phyloP scores from a whole-genome alignment of 2,329 filamentous ascomycete species.

The Remersonia thermophila region DNA sequence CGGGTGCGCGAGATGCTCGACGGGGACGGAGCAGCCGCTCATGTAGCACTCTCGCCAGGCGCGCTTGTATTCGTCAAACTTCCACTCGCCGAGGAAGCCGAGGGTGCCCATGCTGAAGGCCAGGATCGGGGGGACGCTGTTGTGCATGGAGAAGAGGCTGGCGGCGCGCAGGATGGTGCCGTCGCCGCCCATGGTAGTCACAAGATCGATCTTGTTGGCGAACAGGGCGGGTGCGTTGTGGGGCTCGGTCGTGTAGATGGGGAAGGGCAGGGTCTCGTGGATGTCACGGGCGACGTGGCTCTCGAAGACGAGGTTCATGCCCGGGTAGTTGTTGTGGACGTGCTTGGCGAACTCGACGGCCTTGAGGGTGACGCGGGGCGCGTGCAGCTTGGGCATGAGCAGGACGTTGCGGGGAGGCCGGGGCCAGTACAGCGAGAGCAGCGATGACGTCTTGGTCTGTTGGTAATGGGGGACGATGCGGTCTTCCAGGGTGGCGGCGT shows the following conservation, averaged over 20 bases:
- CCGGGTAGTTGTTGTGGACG: slow-evolving; percentile 66
- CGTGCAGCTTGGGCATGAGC: slow-evolving; percentile 46
- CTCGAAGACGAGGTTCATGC: slow-evolving; percentile 74
- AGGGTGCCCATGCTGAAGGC: slow-evolving; percentile 96
- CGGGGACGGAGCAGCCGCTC: slow-evolving; percentile 45
- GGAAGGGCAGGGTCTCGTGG: slow-evolving; percentile 58
- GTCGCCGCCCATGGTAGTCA: slow-evolving; percentile 85
- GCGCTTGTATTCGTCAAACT: slow-evolving; percentile 81
- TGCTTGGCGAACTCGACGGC: slow-evolving; percentile 53
- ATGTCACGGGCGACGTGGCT: slow-evolving; percentile 58
- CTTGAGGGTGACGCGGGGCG: slow-evolving; percentile 38
- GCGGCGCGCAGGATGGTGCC: slow-evolving; percentile 80
- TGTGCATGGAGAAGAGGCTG: slow-evolving; percentile 71
- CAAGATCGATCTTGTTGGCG: slow-evolving; percentile 72
- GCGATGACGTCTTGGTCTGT: slow-evolving; percentile 41
- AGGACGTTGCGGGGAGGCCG: slow-evolving; percentile 44
- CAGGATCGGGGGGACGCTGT: slow-evolving; percentile 75
- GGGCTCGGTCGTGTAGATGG: slow-evolving; percentile 52
- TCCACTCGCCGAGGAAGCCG: slow-evolving; percentile 93
- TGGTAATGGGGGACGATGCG: slow-evolving; percentile 52
- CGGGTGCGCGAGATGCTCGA: slow-evolving; percentile 30
- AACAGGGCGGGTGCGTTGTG: slow-evolving; percentile 37
- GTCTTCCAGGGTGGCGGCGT: slow-evolving; percentile 36
- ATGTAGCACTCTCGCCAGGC: slow-evolving; percentile 91
- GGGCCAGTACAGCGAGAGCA: slow-evolving; percentile 43